Base-by-base conservation (phyloP, 306 rosid species). In the Carpinus fangiana region DNA sequence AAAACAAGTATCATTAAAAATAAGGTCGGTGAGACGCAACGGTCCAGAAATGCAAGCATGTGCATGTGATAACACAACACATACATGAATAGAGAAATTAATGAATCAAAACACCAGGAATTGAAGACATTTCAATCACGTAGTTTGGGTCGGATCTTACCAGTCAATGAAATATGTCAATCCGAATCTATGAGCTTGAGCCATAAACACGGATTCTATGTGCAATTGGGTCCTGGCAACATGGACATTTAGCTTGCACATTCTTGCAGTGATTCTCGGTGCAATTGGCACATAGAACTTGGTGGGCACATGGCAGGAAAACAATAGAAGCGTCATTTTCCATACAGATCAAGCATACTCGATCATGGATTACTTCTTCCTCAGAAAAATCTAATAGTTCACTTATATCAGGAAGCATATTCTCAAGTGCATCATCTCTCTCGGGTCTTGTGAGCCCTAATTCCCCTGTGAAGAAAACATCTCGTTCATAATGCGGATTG, bases 241-340 rank as follows among this genome's bases (percentile, higher is more conserved):
- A 72, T 2, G 75, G 75, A 52, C 75, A 72, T n/a, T 14, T 12
- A 31, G 61, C 18, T 23, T 28, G 14, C 6, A 6, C 61, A 26
- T 72, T 51, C 13, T 16, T 48, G 59, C 38, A 26, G 41, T 20
- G 56, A 34, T 48, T 12, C 57, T 48, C 75, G 23, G 41, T 16
- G 62, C 75, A 72, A 31, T 8, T 51, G 26, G 62, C 62, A 72
- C 75, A 72, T 52, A 72, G 43, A 72, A 72, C 75, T 72, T 72
- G 75, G 31, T 72, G 75, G 57, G 75, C 61, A 31, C 75, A 51
- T 23, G 75, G 75, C n/a, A 72, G 61, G 59, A 72, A 72, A 72
- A 72, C 43, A 52, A 31, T 2, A 72, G 41, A 46, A 28, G n/a
- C 41, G 14, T 72, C 75, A 51, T 28, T 52, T 18, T 72, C 46